phyloP scores from a whole-genome alignment of 331 rosid species.

The Saraca asoca region DNA sequence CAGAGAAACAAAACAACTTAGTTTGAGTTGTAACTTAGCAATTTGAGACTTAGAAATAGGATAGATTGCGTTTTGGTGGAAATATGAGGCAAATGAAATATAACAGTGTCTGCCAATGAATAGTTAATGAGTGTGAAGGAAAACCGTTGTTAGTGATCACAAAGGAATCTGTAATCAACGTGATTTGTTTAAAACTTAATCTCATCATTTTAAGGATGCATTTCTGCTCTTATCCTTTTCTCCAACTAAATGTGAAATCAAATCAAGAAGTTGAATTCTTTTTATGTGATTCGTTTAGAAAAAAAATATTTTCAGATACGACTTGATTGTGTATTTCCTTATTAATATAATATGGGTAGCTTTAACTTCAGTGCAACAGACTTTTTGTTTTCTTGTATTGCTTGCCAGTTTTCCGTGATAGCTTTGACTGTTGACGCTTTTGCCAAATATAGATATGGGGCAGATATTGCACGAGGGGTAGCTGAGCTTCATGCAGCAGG shows the following conservation, averaged over 20 bases:
- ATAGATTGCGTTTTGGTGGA: conserved; percentile 18
- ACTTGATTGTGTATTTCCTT: conserved; percentile 28
- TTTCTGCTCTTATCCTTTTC: conserved; percentile 22
- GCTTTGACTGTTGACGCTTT: conserved; percentile 31
- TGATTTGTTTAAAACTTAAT: conserved; percentile 13
- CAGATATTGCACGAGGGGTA: conserved; percentile 95
- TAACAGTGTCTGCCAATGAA: neutral
- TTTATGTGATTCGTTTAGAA: conserved; percentile 2
- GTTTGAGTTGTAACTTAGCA: conserved; percentile 16
- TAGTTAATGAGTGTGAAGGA: neutral
- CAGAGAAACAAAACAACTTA: neutral
- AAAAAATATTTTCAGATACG: conserved; percentile 12
- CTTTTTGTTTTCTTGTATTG: conserved; percentile 11
- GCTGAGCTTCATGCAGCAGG: conserved; percentile 99
- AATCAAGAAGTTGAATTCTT: conserved; percentile 23
- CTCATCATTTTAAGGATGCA: neutral
- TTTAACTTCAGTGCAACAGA: conserved; percentile 5
- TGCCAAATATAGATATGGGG: conserved; percentile 79
- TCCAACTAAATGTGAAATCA: neutral
- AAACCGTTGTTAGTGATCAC: conserved; percentile 1
- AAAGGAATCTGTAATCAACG: conserved; percentile 3
- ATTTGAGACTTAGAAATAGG: conserved; percentile 8
- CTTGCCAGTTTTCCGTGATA: conserved; percentile 14
- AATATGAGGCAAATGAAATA: conserved; percentile 15
- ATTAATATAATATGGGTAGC: conserved; percentile 20